Evolutionary conservation across 2,329 filamentous ascomycete genomes (phyloP).

Genomic region (Apiospora aurea): DNA sequence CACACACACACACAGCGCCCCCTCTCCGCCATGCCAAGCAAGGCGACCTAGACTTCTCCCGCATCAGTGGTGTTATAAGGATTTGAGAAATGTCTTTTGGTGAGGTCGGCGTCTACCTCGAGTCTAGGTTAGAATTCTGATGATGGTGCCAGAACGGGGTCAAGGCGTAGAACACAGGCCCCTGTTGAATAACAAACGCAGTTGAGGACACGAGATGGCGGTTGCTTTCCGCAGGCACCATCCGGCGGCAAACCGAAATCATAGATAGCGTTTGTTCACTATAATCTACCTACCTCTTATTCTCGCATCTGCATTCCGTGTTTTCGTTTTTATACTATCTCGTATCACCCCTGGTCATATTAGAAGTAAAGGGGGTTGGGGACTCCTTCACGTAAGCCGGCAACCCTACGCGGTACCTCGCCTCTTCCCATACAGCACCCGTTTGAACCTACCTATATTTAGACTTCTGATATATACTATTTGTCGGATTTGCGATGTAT

Average conservation of each 20-base stretch:
- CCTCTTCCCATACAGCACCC: not conserved
- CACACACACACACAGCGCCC: slow-evolving; percentile 1
- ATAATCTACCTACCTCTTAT: slow-evolving; percentile 14
- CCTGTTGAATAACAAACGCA: slow-evolving; percentile 14
- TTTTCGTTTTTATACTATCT: not conserved
- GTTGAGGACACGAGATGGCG: slow-evolving; percentile 6
- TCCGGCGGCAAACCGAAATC: not conserved
- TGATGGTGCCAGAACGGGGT: slow-evolving; percentile 10
- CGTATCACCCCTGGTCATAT: not conserved
- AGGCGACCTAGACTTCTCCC: slow-evolving; percentile 15
- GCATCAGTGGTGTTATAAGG: slow-evolving; percentile 22
- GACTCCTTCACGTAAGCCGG: not conserved
- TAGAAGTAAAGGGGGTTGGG: too few relatives aligned
- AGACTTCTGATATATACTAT: not conserved
- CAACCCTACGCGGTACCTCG: not conserved
- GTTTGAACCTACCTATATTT: not conserved
- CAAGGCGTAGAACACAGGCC: not conserved
- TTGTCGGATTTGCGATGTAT: not conserved
- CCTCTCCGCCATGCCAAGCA: not conserved
- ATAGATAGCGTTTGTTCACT: slow-evolving; percentile 20
- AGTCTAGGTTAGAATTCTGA: slow-evolving; percentile 17
- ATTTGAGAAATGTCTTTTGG: slow-evolving; percentile 12
- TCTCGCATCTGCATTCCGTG: not conserved
- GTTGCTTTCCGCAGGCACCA: not conserved
- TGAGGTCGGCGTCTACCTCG: not conserved